Base-by-base conservation (phyloP, 1,284 basidiomycete species). In the Apiotrichum montevideense region DNA sequence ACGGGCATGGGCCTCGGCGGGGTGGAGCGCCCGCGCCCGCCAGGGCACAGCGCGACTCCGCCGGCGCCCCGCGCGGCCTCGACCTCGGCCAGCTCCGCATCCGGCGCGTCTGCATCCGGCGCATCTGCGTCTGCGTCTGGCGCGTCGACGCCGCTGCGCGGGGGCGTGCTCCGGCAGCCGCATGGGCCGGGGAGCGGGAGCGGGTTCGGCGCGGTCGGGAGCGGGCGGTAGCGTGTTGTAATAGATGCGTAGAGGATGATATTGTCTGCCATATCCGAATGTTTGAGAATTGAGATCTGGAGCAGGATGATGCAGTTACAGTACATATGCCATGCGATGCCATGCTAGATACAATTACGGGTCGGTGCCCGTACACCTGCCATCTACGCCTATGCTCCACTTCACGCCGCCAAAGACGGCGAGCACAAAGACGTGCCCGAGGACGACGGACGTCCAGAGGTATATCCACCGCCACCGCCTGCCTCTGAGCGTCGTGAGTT, bases 401-500 rank as follows among this genome's bases (percentile, higher is more conserved):
- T 84, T 80, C 1, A 86, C 80, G 29, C 86, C 80, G 2, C 91
- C 92, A 53, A 91, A 75, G 45, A 93, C 84, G n/a, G 87, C 75
- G 29, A 94, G 73, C 52, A 93, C 77, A 41, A 92, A 66, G 3
- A 86, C 48, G 73, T 96, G 90, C 10, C 86, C 87, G 21, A 80
- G 72, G 32, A 83, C 72, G 79, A 88, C 86, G 66, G 88, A 93
- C 42, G 83, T 67, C 2, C 81, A 62, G 21, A 83, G 84, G 72
- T 97, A 97, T 40, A 83, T 66, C 78, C 82, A 84, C 34, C 65
- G 68, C 72, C 69, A 70, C 51, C 61, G 54, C 47, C 52, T 73
- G 10, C 80, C 73, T 47, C 77, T 78, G 52, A 96, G 76, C 3
- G 82, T 82, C 6, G 80, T 75, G 37, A 90, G 75, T 73, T 99